These are phyloP conservation scores for Metschnikowia anglica DNA, from an alignment of 805 yeast species.

Conservation along the genomic window DNA sequence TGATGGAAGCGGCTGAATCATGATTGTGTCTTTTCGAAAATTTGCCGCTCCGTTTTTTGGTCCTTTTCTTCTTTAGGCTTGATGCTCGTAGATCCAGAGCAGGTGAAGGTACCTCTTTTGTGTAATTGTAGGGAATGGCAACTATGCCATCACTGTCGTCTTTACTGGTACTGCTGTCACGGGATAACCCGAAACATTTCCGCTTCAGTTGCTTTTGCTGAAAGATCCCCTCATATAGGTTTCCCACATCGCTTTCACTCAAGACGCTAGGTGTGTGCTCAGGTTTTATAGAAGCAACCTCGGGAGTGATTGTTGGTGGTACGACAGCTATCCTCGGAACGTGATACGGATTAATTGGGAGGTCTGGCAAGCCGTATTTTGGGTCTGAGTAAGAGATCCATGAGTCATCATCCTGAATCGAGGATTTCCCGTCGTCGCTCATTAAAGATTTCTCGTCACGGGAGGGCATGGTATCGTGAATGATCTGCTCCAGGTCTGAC, in stretches of 20 bases:
- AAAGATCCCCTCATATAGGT: neutral
- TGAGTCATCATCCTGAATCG: neutral
- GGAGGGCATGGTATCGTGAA: neutral
- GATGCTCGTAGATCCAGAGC: neutral
- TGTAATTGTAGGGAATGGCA: conserved; percentile 15
- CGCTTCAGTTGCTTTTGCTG: neutral
- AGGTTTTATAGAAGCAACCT: neutral
- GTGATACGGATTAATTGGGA: conserved; percentile 10
- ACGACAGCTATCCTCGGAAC: conserved; percentile 7
- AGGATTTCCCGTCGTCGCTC: neutral
- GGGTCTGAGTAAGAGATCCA: conserved; percentile 1
- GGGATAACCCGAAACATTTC: neutral
- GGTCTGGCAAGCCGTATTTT: neutral
- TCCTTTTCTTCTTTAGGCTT: neutral
- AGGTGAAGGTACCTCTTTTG: conserved; percentile 1
- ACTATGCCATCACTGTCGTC: conserved; percentile 5
- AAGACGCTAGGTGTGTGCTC: neutral
- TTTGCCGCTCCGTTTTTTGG: neutral
- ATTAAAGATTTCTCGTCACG: conserved; percentile 3
- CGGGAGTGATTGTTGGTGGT: neutral
- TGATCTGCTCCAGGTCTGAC: neutral
- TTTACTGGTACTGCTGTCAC: neutral
- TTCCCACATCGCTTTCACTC: neutral
- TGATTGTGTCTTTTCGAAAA: neutral
- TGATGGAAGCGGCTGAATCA: neutral